Evolutionary conservation across 306 rosid species (phyloP).

Genomic region (Ochetophila trinervis): DNA sequence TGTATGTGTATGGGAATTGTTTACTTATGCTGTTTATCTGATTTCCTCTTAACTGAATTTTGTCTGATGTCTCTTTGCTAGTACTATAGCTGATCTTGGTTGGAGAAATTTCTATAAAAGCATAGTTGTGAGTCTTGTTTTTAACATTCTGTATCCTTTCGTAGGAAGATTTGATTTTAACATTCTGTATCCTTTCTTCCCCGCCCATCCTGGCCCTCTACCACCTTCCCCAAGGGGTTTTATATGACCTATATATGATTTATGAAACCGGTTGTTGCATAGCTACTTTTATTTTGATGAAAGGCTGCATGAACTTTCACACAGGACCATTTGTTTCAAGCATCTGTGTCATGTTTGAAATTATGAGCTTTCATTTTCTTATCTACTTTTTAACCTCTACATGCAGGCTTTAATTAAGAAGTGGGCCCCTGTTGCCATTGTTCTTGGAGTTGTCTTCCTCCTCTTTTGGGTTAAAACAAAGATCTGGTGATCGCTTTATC

Average conservation of each 20-base stretch:
- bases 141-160: no score
- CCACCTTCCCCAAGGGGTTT: no score
- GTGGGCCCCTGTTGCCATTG: constrained; percentile 98
- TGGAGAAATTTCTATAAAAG: neutral
- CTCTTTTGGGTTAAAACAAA: constrained; percentile 92
- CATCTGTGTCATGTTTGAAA: neutral
- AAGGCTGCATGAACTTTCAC: no score
- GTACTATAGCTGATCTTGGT: constrained; percentile 12
- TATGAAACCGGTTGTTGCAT: no score
- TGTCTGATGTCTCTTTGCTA: neutral
- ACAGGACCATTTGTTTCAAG: no score
- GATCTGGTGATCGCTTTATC: constrained; percentile 66
- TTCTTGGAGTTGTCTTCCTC: constrained; percentile 93
- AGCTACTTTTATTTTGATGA: no score
- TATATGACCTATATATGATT: no score
- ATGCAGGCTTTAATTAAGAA: constrained; percentile 83
- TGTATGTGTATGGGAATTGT: neutral
- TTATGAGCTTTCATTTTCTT: neutral
- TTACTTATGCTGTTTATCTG: neutral
- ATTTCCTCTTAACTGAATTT: neutral
- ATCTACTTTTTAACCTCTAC: constrained; percentile 1
- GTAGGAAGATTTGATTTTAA: no score
- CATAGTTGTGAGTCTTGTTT: no score
- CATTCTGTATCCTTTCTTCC: no score
- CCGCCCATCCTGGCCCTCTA: no score